phyloP scores from a whole-genome alignment of 163 green algal species.

The Chloromonas sp. region DNA sequence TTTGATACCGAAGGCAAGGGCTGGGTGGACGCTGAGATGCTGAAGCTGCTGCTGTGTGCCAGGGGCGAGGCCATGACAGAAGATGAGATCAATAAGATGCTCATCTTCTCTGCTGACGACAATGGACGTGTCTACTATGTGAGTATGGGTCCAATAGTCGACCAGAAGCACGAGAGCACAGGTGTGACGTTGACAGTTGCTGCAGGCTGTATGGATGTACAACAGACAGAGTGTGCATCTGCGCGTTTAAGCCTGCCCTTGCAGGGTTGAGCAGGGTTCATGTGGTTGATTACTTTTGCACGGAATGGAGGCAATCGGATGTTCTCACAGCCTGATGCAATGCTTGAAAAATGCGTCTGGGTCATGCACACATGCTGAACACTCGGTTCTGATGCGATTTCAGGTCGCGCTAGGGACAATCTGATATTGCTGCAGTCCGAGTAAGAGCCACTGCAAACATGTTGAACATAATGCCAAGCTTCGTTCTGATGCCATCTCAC shows the following conservation, averaged over 20 bases:
- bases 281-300: no score
- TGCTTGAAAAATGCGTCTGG: no score
- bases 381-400: no score
- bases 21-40: conserved; percentile 44
- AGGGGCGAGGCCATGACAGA: conserved; percentile 35
- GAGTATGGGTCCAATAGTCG: background rate
- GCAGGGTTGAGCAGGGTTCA: background rate
- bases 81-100: conserved; percentile 48
- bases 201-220: background rate
- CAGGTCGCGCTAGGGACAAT: no score
- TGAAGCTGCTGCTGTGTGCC: conserved; percentile 26
- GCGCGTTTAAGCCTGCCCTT: background rate
- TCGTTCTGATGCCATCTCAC: background rate
- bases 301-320: no score
- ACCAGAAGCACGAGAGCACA: background rate
- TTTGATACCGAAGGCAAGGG: conserved; percentile 50
- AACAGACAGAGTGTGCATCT: background rate
- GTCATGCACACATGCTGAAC: no score
- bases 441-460: background rate
- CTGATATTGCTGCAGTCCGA: background rate
- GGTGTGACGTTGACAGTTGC: background rate
- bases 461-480: background rate
- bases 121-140: conserved; percentile 43
- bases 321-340: no score
- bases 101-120: conserved; percentile 37